phyloP scores from a whole-genome alignment of 345 rosid genomes.

The Eucalyptus grandis region DNA sequence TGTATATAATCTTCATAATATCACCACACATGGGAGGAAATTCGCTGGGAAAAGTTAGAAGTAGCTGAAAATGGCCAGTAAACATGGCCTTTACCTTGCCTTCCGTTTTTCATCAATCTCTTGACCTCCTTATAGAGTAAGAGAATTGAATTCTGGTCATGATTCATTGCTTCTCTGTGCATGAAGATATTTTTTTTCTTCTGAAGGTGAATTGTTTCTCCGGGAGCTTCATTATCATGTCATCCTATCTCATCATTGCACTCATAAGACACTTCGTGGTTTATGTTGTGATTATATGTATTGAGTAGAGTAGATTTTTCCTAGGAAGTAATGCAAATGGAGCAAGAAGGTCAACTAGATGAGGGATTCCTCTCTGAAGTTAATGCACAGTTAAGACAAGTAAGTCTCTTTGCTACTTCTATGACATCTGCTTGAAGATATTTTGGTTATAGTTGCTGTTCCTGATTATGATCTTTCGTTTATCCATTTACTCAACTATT shows the following conservation, averaged over 20 bases:
- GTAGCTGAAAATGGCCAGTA: not conserved
- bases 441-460: not conserved
- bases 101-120: not conserved
- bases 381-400: slow-evolving; percentile 82
- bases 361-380: slow-evolving; percentile 95
- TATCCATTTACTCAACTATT: not conserved
- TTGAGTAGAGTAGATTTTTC: not conserved
- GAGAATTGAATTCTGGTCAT: not conserved
- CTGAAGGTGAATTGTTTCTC: not conserved
- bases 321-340: slow-evolving; percentile 59
- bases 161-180: not conserved
- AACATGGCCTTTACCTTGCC: not conserved
- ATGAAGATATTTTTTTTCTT: not conserved
- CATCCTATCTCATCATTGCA: not conserved
- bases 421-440: not conserved
- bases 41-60: not conserved
- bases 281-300: not conserved
- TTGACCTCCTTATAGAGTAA: not conserved
- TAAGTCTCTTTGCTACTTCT: slow-evolving; percentile 4
- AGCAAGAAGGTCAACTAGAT: slow-evolving; percentile 73
- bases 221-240: not conserved
- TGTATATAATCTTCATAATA: not conserved
- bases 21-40: not conserved
- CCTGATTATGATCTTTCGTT: not conserved
- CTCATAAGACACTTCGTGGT: not conserved